Conservation (phyloP, 2,329 filamentous ascomycete species). For the Botryotinia convoluta region DNA sequence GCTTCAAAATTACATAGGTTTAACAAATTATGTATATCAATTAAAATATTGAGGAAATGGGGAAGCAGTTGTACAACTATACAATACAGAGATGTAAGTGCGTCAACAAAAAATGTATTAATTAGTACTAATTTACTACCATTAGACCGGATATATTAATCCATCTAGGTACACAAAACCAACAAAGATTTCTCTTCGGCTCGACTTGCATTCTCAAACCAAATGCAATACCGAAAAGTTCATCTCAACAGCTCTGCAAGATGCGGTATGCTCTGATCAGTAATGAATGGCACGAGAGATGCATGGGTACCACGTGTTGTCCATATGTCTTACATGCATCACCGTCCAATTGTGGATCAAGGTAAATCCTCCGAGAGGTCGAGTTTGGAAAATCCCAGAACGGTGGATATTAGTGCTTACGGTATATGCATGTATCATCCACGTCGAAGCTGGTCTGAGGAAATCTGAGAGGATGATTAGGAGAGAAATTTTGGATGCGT, state of each 20-base stretch:
- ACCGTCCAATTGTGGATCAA: slow-evolving; percentile 1
- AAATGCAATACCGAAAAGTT: neutral
- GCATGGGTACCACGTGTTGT: slow-evolving; percentile 14
- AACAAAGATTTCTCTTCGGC: neutral
- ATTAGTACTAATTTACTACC: neutral
- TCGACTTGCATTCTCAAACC: neutral
- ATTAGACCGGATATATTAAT: neutral
- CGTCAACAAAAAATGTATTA: neutral
- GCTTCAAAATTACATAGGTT: neutral
- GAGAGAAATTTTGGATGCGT: neutral
- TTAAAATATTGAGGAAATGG: neutral
- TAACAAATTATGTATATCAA: too few relatives aligned
- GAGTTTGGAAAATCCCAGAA: neutral
- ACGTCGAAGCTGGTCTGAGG: neutral
- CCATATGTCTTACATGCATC: slow-evolving; percentile 16
- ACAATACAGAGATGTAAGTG: neutral
- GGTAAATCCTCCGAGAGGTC: slow-evolving; percentile 9
- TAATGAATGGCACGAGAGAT: neutral
- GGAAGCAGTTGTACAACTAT: neutral
- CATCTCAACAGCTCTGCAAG: neutral
- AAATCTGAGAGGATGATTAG: neutral
- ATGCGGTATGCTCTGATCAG: neutral
- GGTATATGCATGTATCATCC: slow-evolving; percentile 3
- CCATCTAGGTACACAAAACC: neutral
- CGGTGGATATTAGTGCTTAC: slow-evolving; percentile 9